Evolutionary conservation across 306 rosid genomes (phyloP).

Genomic region (Pterocarpus santalinus): DNA sequence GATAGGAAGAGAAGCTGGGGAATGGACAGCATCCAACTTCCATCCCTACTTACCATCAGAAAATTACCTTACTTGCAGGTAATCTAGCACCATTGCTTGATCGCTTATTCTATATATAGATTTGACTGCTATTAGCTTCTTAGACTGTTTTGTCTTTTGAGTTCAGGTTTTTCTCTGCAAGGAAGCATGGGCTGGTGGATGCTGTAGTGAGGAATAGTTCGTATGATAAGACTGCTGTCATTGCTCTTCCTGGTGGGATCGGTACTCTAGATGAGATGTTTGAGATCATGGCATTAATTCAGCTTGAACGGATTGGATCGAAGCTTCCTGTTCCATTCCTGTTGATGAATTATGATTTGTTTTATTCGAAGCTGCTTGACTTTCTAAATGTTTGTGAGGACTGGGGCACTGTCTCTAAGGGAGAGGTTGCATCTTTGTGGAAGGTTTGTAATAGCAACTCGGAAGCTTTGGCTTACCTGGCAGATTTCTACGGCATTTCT

Average conservation of each 20-base stretch:
- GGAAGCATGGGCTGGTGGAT: constrained; percentile 97
- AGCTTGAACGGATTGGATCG: constrained; percentile 87
- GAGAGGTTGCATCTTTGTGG: constrained; percentile 87
- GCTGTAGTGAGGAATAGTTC: constrained; percentile 74
- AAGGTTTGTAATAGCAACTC: constrained; percentile 79
- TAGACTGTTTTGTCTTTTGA: constrained; percentile 37
- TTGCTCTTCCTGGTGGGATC: constrained; percentile 91
- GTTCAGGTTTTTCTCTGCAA: constrained; percentile 92
- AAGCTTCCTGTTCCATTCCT: constrained; percentile 77
- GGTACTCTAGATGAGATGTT: constrained; percentile 94
- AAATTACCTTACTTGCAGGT: constrained; percentile 91
- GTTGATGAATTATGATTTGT: constrained; percentile 89
- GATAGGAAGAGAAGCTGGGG: constrained; percentile 86
- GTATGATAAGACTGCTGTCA: constrained; percentile 75
- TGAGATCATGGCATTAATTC: constrained; percentile 81
- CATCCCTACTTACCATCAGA: constrained; percentile 85
- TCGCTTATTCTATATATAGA: constrained; percentile 18
- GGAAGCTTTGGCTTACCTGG: constrained; percentile 78
- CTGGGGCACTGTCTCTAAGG: constrained; percentile 81
- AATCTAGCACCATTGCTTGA: constrained; percentile 22
- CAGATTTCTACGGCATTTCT: constrained; percentile 69
- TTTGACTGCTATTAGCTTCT: neutral
- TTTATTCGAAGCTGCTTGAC: constrained; percentile 76
- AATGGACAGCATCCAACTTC: constrained; percentile 80
- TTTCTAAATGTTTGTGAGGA: constrained; percentile 73